phyloP scores from a whole-genome alignment of 371 early-diverging fungal genomes.

The Sporodiniella umbellata region DNA sequence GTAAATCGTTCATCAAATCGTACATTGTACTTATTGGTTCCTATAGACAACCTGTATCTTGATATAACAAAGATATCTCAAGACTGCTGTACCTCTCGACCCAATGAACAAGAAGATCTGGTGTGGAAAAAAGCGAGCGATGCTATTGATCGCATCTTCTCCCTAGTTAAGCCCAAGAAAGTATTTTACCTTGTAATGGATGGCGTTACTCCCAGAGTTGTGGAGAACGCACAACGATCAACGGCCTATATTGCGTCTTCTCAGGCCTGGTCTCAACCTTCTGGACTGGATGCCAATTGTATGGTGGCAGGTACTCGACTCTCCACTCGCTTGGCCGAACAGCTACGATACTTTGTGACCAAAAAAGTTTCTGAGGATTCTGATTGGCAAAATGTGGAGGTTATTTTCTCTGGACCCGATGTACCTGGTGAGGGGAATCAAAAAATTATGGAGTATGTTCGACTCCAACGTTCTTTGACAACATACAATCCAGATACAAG shows the following conservation, averaged over 20 bases:
- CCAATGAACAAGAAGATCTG: conserved; percentile 82
- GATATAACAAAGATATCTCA: conserved; percentile 99
- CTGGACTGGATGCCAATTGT: too few species aligned
- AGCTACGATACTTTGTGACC: conserved; percentile 87
- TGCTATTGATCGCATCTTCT: conserved; percentile 93
- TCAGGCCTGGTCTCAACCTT: conserved; percentile 93
- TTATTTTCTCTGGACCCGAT: conserved; percentile 93
- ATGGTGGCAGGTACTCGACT: too few species aligned
- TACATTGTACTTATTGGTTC: background rate
- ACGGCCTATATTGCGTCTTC: conserved; percentile 86
- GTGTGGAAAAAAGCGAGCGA: conserved; percentile 93
- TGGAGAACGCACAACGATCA: conserved; percentile 99
- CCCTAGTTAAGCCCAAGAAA: conserved; percentile 91
- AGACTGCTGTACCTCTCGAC: conserved; percentile 91
- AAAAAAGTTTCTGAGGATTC: conserved; percentile 89
- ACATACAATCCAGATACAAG: conserved; percentile 82
- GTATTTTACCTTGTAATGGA: conserved; percentile 96
- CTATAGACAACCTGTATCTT: conserved; percentile 87
- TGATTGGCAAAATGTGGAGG: conserved; percentile 86
- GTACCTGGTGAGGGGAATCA: conserved; percentile 99
- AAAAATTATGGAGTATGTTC: conserved; percentile 98
- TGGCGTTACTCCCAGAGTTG: conserved; percentile 98
- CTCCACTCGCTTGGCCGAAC: conserved; percentile 87
- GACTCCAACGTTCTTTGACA: conserved; percentile 76
- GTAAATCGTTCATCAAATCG: conserved; percentile 35